Evolutionary conservation across 768 basidiomycete genomes (phyloP).

Genomic region (Pisolithus tinctorius): DNA sequence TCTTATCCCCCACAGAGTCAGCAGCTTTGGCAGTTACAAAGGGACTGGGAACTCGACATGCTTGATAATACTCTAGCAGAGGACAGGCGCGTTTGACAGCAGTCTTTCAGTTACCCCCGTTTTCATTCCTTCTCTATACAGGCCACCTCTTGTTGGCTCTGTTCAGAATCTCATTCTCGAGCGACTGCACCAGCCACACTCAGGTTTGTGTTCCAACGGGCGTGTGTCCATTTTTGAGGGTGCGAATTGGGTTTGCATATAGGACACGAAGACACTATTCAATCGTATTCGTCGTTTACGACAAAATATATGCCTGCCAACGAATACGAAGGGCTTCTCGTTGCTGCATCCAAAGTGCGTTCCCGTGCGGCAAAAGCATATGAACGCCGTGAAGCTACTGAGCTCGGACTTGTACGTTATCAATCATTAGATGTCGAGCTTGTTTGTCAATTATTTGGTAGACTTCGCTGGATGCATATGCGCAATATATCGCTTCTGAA

Average conservation of each 20-base stretch:
- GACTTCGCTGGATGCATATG: constrained; percentile 52
- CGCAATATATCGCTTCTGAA: constrained; percentile 58
- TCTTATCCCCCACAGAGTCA: constrained; percentile 45
- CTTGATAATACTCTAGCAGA: constrained; percentile 41
- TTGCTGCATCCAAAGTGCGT: constrained; percentile 71
- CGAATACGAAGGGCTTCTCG: constrained; percentile 73
- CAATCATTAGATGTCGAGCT: neutral
- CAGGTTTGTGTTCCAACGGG: constrained; percentile 38
- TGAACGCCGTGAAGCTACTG: constrained; percentile 57
- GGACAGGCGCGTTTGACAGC: constrained; percentile 37
- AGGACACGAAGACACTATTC: constrained; percentile 79
- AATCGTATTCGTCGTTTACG: constrained; percentile 85
- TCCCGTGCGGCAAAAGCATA: constrained; percentile 53
- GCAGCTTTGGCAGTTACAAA: constrained; percentile 61
- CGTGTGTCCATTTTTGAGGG: neutral
- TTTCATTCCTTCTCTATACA: constrained; percentile 18
- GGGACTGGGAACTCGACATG: constrained; percentile 68
- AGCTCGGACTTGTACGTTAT: constrained; percentile 49
- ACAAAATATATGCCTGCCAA: constrained; percentile 64
- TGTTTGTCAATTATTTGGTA: constrained; percentile 9
- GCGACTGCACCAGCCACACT: constrained; percentile 71
- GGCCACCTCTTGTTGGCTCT: constrained; percentile 37
- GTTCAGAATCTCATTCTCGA: constrained; percentile 52
- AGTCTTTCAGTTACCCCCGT: neutral
- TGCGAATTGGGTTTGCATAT: constrained; percentile 1